A percentile compares a stretch with the other conserved stretches of the same genome.
Evolutionary conservation across 352 stramenopile species (phyloP).

Genomic region (Phytophthora sp.): DNA sequence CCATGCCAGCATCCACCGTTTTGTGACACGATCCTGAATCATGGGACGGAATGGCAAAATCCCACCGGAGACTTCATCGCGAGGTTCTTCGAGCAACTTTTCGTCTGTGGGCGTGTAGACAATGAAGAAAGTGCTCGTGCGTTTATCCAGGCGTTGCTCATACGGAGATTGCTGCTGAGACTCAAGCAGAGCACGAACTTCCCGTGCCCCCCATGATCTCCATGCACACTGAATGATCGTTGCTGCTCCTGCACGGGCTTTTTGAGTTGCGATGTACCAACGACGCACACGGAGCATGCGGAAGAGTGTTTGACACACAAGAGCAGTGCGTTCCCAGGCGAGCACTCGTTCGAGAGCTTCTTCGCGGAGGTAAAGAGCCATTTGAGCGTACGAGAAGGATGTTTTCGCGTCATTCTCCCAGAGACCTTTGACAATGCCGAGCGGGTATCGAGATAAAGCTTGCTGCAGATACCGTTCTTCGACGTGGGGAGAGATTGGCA

Average conservation of each 20-base stretch:
- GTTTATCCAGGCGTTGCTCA: constrained; percentile 67
- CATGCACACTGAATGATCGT: constrained; percentile 67
- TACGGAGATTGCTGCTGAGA: constrained; percentile 75
- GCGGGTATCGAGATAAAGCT: constrained; percentile 47
- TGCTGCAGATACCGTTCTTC: constrained; percentile 31
- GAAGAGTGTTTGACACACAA: constrained; percentile 58
- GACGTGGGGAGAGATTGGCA: constrained; percentile 37
- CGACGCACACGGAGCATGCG: constrained; percentile 62
- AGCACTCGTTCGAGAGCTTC: constrained; percentile 64
- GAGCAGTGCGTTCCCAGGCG: constrained; percentile 50
- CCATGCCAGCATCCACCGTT: constrained; percentile 77
- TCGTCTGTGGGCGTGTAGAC: constrained; percentile 73
- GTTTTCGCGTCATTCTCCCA: constrained; percentile 58
- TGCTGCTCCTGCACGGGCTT: constrained; percentile 41
- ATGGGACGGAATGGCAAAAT: constrained; percentile 71
- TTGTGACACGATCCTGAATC: constrained; percentile 74
- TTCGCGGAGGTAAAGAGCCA: constrained; percentile 73
- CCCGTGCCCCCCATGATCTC: constrained; percentile 45
- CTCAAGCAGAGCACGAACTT: constrained; percentile 44
- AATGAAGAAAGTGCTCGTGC: constrained; percentile 63
- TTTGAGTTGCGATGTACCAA: constrained; percentile 58
- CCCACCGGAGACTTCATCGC: constrained; percentile 49
- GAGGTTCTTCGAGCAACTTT: constrained; percentile 63
- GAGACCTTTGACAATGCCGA: constrained; percentile 50
- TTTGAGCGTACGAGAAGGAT: constrained; percentile 60